Percentiles rank a stretch among this genome's conserved stretches.
Evolutionary conservation across 768 basidiomycete species (phyloP).

Genomic region (Tubosaeta brunneosetosa): DNA sequence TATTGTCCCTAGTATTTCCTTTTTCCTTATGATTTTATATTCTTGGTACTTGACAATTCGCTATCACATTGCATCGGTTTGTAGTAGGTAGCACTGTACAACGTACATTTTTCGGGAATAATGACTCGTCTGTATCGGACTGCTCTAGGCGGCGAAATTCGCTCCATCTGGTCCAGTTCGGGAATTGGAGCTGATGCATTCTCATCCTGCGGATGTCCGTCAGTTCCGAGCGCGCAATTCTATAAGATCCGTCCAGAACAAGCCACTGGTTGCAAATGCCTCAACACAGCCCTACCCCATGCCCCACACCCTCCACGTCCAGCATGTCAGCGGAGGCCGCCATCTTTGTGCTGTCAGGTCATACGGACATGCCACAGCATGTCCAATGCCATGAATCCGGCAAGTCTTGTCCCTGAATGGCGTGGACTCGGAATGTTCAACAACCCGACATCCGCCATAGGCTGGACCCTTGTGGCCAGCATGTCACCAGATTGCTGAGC

Average conservation of each 20-base stretch:
- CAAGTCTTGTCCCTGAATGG: background rate
- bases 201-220: conserved; percentile 11
- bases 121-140: background rate
- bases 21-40: conserved; percentile 25
- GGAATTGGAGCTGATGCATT: conserved; percentile 1
- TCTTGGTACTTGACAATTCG: conserved; percentile 28
- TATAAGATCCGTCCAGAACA: conserved; percentile 19
- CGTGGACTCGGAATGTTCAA: background rate
- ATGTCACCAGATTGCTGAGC: conserved; percentile 3
- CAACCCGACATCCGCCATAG: background rate
- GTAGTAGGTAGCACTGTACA: conserved; percentile 30
- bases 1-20: conserved; percentile 15
- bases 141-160: background rate
- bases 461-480: conserved; percentile 8
- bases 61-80: conserved; percentile 28
- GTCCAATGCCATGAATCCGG: background rate
- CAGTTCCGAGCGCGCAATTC: conserved; percentile 7
- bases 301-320: conserved; percentile 17
- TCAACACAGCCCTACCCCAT: conserved; percentile 25
- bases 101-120: conserved; percentile 11
- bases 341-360: conserved; percentile 21
- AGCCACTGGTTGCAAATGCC: conserved; percentile 1
- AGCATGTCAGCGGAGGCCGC: conserved; percentile 20
- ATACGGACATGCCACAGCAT: conserved; percentile 14
- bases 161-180: background rate